Base-by-base conservation (phyloP, 2,329 filamentous ascomycete species). In the Paecilomyces dactylethromorphus region DNA sequence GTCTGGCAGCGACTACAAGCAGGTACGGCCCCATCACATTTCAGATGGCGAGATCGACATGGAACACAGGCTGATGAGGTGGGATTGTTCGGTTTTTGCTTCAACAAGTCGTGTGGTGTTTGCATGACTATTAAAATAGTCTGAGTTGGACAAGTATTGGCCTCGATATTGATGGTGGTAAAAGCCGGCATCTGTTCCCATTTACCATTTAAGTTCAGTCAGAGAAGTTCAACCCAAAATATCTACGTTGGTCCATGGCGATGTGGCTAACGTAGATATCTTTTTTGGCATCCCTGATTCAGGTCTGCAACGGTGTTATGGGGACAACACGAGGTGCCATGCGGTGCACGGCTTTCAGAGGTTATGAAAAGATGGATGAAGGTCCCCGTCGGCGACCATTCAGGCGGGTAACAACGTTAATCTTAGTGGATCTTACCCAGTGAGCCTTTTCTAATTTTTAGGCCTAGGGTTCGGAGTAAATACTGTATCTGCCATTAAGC, bases 11-110 rank as follows among this genome's bases (percentile, higher is more conserved):
- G 76, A 56, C 65, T 69, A 59, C 78, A 81, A 18, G 65, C 65
- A 29, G 79, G 79, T 58, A 70, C 71, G 52, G 69, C 73, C 39
- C 75, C 79, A 61, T 80, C 79, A 62, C 78, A 82, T 69, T 78
- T 79, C 32, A 80, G 69, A 67, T 76, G 76, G 31, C 71, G 74
- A 58, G 66, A 72, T 55, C 72, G 75, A 58, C 72, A 74, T 8
- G 69, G 65, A 11, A 70, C 32, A 55, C 71, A 74, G 51, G 67
- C 68, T 21, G 69, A 59, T 0, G 67, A 67, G 21, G 64, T 10
- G 3, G 39, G 39, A 45, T 45, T 45, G 10, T 45, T 18, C n/a
- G n/a, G 39, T 18, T 45, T 45, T 18, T 45, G 15, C 15, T 18
- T 45, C 10, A 18, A 45, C 39, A 21, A 18, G n/a, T 45, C 39